phyloP scores from a whole-genome alignment of 2,329 filamentous ascomycete species.

The Alternaria triticimaculans region DNA sequence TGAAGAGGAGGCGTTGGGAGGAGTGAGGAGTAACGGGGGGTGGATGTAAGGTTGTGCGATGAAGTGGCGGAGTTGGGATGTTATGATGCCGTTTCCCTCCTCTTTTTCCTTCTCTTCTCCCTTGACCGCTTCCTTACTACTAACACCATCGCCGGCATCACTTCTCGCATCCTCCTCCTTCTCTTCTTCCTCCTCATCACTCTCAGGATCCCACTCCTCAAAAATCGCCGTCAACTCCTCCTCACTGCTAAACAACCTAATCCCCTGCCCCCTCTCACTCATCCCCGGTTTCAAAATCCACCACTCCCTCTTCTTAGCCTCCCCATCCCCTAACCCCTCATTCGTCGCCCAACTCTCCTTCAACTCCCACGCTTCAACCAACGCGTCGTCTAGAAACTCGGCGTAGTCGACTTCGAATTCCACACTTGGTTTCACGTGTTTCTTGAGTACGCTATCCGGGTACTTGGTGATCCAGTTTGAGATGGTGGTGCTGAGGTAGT shows the following conservation, averaged over 20 bases:
- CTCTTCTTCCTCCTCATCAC: slow-evolving; percentile 65
- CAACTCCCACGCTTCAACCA: slow-evolving; percentile 89
- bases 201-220: slow-evolving; percentile 83
- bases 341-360: slow-evolving; percentile 78
- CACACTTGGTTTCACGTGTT: slow-evolving; percentile 77
- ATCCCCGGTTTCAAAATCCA: slow-evolving; percentile 99
- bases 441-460: slow-evolving; percentile 70
- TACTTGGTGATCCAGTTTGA: slow-evolving; percentile 87
- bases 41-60: slow-evolving; percentile 95
- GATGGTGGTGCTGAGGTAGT: slow-evolving; percentile 86
- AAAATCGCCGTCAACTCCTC: slow-evolving; percentile 86
- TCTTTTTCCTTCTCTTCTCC: slow-evolving; percentile 32
- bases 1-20: slow-evolving; percentile 7
- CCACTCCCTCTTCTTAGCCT: slow-evolving; percentile 68
- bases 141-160: slow-evolving; percentile 30
- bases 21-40: slow-evolving; percentile 76
- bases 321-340: slow-evolving; percentile 43
- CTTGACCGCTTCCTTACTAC: no score
- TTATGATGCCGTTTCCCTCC: slow-evolving; percentile 67
- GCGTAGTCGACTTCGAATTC: slow-evolving; percentile 96
- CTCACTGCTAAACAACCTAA: slow-evolving; percentile 85
- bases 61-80: slow-evolving; percentile 93
- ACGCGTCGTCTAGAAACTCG: slow-evolving; percentile 92
- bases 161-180: slow-evolving; percentile 47
- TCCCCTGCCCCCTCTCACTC: slow-evolving; percentile 95